phyloP scores from a whole-genome alignment of 306 rosid species.

The Medicago lupulina region DNA sequence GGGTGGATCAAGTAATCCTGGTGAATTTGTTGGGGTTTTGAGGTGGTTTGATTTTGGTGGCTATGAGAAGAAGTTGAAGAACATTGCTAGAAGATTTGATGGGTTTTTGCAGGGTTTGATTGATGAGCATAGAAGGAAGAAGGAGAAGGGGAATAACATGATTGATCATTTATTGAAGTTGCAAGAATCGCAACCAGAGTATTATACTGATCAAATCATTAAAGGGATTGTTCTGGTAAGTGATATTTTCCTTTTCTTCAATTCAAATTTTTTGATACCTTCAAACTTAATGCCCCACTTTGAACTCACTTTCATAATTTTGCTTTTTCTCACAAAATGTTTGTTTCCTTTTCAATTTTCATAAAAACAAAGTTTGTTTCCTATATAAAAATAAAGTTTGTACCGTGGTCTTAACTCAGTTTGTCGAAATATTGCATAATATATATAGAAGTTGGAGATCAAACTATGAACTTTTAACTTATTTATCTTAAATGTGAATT shows the following conservation, averaged over 20 bases:
- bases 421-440: too few relatives aligned
- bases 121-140: constrained; percentile 35
- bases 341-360: too few relatives aligned
- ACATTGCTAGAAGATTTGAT: constrained; percentile 13
- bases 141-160: constrained; percentile 33
- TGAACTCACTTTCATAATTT: too few relatives aligned
- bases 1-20: constrained; percentile 39
- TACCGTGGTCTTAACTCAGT: too few relatives aligned
- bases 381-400: too few relatives aligned
- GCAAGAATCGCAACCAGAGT: constrained; percentile 42
- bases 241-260: not conserved
- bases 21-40: constrained; percentile 26
- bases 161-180: constrained; percentile 38
- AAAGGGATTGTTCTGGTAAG: constrained; percentile 43
- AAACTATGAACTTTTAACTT: too few relatives aligned
- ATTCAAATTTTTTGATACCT: not conserved
- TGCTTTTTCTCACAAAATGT: too few relatives aligned
- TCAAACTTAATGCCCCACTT: not conserved
- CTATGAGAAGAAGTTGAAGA: constrained; percentile 33
- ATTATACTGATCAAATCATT: constrained; percentile 42
- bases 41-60: constrained; percentile 39
- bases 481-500: too few relatives aligned
- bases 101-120: constrained; percentile 39
- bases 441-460: too few relatives aligned
- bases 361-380: too few relatives aligned